Percentiles rank a stretch among this genome's conserved stretches.
Evolutionary conservation across 2,329 filamentous ascomycete species (phyloP).

Genomic region (Escovopsis weberi): DNA sequence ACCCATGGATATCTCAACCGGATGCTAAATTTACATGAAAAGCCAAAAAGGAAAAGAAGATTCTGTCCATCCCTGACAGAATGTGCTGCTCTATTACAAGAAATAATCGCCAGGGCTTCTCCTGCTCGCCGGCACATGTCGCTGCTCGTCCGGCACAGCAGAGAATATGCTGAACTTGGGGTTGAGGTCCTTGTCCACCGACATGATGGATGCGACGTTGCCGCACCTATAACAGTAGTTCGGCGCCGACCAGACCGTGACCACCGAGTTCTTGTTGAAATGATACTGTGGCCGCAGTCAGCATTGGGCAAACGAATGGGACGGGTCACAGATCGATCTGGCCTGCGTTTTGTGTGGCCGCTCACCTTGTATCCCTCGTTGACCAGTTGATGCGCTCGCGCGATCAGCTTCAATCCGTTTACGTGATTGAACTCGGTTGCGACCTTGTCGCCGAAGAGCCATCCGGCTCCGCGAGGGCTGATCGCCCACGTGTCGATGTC

Average conservation of each 20-base stretch:
- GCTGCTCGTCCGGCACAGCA: conserved; percentile 72
- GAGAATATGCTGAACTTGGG: conserved; percentile 89
- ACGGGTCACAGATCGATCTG: no score
- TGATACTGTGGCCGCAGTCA: conserved; percentile 50
- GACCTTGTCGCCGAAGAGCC: conserved; percentile 94
- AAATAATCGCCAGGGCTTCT: conserved; percentile 58
- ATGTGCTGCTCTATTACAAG: conserved; percentile 29
- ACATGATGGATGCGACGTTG: conserved; percentile 95
- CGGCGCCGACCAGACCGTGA: conserved; percentile 95
- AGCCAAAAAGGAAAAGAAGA: conserved; percentile 6
- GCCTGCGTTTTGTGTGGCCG: not conserved
- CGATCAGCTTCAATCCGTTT: conserved; percentile 88
- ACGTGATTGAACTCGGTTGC: conserved; percentile 96
- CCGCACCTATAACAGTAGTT: conserved; percentile 94
- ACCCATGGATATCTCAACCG: conserved; percentile 27
- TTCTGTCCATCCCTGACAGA: conserved; percentile 10
- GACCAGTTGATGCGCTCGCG: conserved; percentile 93
- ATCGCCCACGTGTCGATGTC: conserved; percentile 95
- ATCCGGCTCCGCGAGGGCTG: conserved; percentile 88
- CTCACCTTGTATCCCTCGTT: conserved; percentile 93
- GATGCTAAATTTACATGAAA: conserved; percentile 27
- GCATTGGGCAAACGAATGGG: conserved; percentile 9
- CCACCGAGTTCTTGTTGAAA: conserved; percentile 86
- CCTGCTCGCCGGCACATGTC: conserved; percentile 61
- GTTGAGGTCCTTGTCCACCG: conserved; percentile 68